Evolutionary conservation across 2,329 filamentous ascomycete genomes (phyloP).

Genomic region (Aspergillus tamarii): DNA sequence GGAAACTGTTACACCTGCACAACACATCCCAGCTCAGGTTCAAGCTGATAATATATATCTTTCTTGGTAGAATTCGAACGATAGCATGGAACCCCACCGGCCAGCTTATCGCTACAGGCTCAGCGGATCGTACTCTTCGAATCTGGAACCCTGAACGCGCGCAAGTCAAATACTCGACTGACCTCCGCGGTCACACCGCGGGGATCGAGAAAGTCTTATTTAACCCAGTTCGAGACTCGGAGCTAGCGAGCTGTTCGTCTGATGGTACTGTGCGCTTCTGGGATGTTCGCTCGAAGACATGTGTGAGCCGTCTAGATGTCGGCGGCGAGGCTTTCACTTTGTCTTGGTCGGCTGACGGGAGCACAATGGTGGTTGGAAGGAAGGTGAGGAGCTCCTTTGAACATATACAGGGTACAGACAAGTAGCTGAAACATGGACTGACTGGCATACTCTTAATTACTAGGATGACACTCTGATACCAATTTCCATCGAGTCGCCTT

Average conservation of each 20-base stretch:
- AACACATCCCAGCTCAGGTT: constrained; percentile 2
- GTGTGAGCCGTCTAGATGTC: constrained; percentile 52
- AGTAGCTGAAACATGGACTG: background rate
- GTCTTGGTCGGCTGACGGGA: constrained; percentile 53
- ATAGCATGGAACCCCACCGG: constrained; percentile 90
- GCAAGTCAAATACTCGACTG: constrained; percentile 50
- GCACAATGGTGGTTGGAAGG: constrained; percentile 49
- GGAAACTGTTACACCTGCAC: background rate
- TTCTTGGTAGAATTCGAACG: constrained; percentile 64
- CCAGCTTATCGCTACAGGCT: constrained; percentile 81
- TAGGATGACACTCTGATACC: constrained; percentile 54
- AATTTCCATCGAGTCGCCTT: constrained; percentile 46
- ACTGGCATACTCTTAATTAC: background rate
- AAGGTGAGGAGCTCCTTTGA: constrained; percentile 40
- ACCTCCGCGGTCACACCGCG: constrained; percentile 51
- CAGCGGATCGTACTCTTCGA: constrained; percentile 84
- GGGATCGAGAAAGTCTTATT: constrained; percentile 54
- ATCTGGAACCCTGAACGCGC: constrained; percentile 76
- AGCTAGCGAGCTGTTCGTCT: constrained; percentile 53
- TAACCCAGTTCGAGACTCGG: constrained; percentile 53
- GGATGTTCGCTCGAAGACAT: constrained; percentile 54
- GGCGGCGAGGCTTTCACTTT: constrained; percentile 54
- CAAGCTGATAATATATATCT: constrained; percentile 14
- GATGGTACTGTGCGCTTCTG: constrained; percentile 55
- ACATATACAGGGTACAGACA: background rate